phyloP scores from a whole-genome alignment of 352 stramenopile species.

The Phytopythium kandeliae region DNA sequence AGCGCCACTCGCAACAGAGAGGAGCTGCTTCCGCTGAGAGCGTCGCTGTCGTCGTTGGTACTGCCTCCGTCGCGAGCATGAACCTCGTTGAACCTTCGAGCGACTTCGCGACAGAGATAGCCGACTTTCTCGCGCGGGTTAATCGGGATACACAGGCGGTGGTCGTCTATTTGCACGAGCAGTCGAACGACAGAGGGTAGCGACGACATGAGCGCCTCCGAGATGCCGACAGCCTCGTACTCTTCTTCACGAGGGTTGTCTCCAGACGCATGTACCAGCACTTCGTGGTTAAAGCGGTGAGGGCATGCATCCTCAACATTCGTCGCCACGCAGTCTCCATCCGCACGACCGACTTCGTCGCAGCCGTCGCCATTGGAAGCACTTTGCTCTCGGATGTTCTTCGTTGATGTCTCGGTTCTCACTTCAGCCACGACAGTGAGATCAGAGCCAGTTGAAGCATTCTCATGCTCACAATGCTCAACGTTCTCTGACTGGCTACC shows the following conservation, averaged over 20 bases:
- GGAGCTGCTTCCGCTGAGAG: neutral
- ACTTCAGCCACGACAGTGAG: no score
- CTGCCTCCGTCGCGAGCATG: slow-evolving; percentile 20
- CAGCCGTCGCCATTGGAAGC: neutral
- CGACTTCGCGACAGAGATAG: slow-evolving; percentile 43
- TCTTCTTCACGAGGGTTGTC: no score
- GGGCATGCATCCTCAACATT: no score
- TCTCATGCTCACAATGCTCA: neutral
- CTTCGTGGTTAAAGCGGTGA: no score
- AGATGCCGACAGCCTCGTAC: neutral
- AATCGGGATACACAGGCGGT: slow-evolving; percentile 49
- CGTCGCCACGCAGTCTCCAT: no score
- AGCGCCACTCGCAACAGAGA: slow-evolving; percentile 35
- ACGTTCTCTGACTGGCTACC: no score
- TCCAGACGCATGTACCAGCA: no score
- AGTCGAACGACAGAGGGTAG: slow-evolving; percentile 42
- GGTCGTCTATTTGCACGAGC: slow-evolving; percentile 46
- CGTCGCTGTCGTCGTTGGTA: no score
- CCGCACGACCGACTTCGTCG: slow-evolving; percentile 1
- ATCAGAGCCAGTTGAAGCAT: no score
- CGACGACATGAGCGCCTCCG: slow-evolving; percentile 11
- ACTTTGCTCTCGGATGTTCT: neutral
- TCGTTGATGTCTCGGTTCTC: no score
- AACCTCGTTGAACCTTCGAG: slow-evolving; percentile 56
- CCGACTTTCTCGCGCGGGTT: slow-evolving; percentile 38